Evolutionary conservation across 179 eudicot species (phyloP), one percentile per base, ranked within the genome.

Genomic region (Actinidia polygama): DNA sequence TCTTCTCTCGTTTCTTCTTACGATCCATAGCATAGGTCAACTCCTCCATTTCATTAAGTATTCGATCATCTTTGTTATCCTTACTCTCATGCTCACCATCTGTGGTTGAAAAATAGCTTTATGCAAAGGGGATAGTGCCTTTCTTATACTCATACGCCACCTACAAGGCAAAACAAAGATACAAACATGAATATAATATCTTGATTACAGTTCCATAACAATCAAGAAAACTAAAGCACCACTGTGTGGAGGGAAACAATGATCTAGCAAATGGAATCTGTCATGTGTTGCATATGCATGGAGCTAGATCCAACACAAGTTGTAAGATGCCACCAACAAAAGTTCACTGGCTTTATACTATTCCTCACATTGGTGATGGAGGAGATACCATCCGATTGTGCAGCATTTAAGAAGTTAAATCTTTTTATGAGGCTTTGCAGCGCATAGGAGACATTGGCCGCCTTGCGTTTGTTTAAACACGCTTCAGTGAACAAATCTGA

Each of bases 1-100:
- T 96, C 86, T 91, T 96, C 61, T 88, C 90, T 53, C 94, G 89
- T 83, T 93, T 95, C 88, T 94, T 92, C 87, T 95, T 93, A 46
- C 90, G 89, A 80, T 94, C 94, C 86, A 93, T 87, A 75, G 89
- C 96, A 88, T 88, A 80, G 18, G 94, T 89, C 80, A 90, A 79
- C 80, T 93, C 95, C 86, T 94, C 96, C 95, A 96, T 94, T 87
- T 96, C 98, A 86, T 90, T 87, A 11, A 96, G 96, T 67, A 93
- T 75, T 81, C 81, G 89, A 78, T 96, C 96, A 62, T 94, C 98
- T 81, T 95, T 94, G 83, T 91, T 91, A 49, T 85, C 91, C 79
- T 87, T 82, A 66, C 3, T 75, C 81, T 85, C 90, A 73, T 61
- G 79, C 61, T 85, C 88, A 44, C 26, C 76, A 57, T 78, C 88